Conservation (phyloP, 2,329 filamentous ascomycete genomes). For the Lithohypha guttulata region DNA sequence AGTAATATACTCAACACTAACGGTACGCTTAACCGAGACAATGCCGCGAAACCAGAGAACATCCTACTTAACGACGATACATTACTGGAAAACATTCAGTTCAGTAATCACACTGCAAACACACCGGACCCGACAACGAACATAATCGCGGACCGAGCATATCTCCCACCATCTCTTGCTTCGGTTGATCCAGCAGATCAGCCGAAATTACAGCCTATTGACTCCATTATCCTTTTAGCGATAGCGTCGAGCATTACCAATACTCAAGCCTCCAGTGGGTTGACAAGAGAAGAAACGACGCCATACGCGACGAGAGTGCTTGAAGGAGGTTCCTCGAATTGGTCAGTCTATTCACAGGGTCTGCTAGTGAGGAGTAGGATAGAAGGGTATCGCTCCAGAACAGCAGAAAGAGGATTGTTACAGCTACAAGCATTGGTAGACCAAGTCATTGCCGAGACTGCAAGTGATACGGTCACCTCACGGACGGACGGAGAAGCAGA, state of each 20-base stretch:
- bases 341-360: conserved; percentile 95
- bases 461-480: conserved; percentile 28
- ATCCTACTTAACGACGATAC: conserved; percentile 86
- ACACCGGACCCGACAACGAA: conserved; percentile 13
- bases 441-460: conserved; percentile 82
- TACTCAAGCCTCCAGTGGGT: conserved; percentile 67
- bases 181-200: conserved; percentile 67
- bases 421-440: conserved; percentile 94
- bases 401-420: conserved; percentile 76
- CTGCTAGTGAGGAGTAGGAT: conserved; percentile 81
- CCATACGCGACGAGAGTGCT: conserved; percentile 85
- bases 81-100: conserved; percentile 75
- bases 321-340: conserved; percentile 81
- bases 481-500: conserved; percentile 26
- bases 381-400: conserved; percentile 76
- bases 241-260: conserved; percentile 82
- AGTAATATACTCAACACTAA: not conserved
- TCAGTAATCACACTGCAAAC: conserved; percentile 36
- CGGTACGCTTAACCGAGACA: conserved; percentile 10
- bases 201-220: conserved; percentile 68
- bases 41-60: conserved; percentile 47
- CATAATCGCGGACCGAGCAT: conserved; percentile 34
- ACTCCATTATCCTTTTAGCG: conserved; percentile 76
- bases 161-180: conserved; percentile 51
- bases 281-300: conserved; percentile 87